A percentile compares a stretch with the other conserved stretches of the same genome.
Conservation (phyloP, 2,329 filamentous ascomycete genomes). For the Penicillium sp. region DNA sequence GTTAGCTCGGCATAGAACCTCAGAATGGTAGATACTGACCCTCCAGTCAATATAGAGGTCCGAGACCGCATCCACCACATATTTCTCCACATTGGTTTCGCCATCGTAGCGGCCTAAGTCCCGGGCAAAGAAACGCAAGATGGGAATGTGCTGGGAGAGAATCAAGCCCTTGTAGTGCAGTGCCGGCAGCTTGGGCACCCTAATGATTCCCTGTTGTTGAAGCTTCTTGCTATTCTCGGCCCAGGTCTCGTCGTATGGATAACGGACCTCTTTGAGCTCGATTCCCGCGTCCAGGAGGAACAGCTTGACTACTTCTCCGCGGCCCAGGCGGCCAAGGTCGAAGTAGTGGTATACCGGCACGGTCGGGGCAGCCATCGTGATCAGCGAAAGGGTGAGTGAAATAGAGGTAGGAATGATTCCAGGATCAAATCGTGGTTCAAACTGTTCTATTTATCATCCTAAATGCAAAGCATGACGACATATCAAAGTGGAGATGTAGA, state of each 20-base stretch:
- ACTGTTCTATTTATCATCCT: neutral
- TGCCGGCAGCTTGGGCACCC: constrained; percentile 33
- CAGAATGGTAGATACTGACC: constrained; percentile 16
- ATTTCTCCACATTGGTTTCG: constrained; percentile 36
- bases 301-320: constrained; percentile 27
- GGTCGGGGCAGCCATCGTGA: neutral
- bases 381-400: neutral
- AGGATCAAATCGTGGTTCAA: neutral
- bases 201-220: constrained; percentile 21
- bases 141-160: constrained; percentile 31
- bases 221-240: constrained; percentile 24
- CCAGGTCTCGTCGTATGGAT: constrained; percentile 30
- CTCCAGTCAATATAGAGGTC: constrained; percentile 42
- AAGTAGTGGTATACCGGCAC: constrained; percentile 23
- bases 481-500: neutral
- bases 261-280: constrained; percentile 26
- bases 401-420: neutral
- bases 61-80: constrained; percentile 34
- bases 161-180: constrained; percentile 35
- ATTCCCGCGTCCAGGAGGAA: constrained; percentile 29
- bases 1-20: neutral
- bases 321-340: constrained; percentile 25
- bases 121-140: constrained; percentile 35
- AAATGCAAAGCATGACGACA: neutral
- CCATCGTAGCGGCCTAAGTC: constrained; percentile 37